These are phyloP conservation scores for Phytophthora hybrid DNA, from an alignment of 352 stramenopile genomes.

Conservation along the genomic window DNA sequence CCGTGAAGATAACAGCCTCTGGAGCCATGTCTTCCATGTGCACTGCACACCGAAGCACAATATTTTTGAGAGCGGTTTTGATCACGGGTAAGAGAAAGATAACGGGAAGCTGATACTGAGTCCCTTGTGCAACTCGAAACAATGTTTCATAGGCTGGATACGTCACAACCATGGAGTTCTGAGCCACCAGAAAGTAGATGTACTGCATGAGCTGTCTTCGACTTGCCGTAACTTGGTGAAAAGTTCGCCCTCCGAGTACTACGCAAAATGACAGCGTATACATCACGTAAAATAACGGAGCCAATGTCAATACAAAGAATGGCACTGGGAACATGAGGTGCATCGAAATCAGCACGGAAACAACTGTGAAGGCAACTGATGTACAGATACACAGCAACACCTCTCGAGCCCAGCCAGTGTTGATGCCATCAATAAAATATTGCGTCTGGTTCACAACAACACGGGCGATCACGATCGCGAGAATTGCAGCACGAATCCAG, in stretches of 20 bases:
- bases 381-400: background rate
- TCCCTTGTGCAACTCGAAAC: background rate
- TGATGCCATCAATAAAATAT: conserved; percentile 13
- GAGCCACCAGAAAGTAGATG: conserved; percentile 15
- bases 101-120: conserved; percentile 12
- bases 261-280: conserved; percentile 5
- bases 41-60: background rate
- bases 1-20: conserved; percentile 31
- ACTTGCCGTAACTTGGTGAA: conserved; percentile 10
- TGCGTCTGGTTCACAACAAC: background rate
- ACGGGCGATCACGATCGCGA: conserved; percentile 15
- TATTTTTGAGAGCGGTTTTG: conserved; percentile 30
- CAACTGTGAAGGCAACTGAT: background rate
- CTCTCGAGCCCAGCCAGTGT: background rate
- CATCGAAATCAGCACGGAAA: conserved; percentile 2
- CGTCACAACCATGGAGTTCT: conserved; percentile 10
- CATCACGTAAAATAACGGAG: conserved; percentile 8
- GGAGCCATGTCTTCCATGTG: conserved; percentile 33
- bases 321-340: conserved; percentile 20
- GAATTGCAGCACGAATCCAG: conserved; percentile 28
- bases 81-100: conserved; percentile 36
- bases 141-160: conserved; percentile 30
- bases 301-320: conserved; percentile 11
- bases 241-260: background rate
- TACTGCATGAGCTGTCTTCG: conserved; percentile 20